These are phyloP conservation scores for Dendrobium huoshanense DNA, from an alignment of 106 monocot species.

Conservation along the genomic window DNA sequence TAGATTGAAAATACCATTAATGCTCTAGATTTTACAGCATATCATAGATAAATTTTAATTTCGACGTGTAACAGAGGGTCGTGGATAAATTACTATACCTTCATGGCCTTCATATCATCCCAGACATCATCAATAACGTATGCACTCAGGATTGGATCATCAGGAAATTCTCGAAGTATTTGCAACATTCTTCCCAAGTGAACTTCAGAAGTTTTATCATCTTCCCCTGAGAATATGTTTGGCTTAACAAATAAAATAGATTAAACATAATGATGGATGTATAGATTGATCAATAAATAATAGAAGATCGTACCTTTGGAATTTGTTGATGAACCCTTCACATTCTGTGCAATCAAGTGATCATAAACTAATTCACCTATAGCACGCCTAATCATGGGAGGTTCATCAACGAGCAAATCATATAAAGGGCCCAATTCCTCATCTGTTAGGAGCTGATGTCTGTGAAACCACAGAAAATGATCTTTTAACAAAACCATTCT, in stretches of 20 bases:
- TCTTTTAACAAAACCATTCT: not conserved
- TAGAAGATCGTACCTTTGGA: conserved; percentile 24
- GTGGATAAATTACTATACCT: conserved; percentile 32
- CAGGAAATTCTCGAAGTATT: conserved; percentile 91
- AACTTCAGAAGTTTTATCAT: conserved; percentile 83
- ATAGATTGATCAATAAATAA: conserved; percentile 4
- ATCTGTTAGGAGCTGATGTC: conserved; percentile 91
- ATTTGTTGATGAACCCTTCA: conserved; percentile 55
- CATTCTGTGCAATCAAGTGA: conserved; percentile 88
- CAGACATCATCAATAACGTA: conserved; percentile 99
- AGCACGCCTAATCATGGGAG: conserved; percentile 87
- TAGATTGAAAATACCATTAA: not conserved
- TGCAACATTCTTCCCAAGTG: conserved; percentile 89
- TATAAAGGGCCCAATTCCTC: conserved; percentile 95
- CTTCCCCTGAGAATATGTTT: conserved; percentile 40
- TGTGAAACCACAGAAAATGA: conserved; percentile 25
- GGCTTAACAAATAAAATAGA: not conserved
- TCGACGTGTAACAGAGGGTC: not conserved
- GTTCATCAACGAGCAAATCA: conserved; percentile 98
- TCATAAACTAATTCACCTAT: conserved; percentile 98
- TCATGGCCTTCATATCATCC: conserved; percentile 99
- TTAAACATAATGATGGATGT: not conserved
- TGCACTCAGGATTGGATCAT: conserved; percentile 81
- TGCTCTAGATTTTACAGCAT: not conserved
- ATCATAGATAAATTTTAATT: not conserved